These are phyloP conservation scores for Apiospora koreana DNA, from an alignment of 2,329 filamentous ascomycete species.

Conservation along the genomic window DNA sequence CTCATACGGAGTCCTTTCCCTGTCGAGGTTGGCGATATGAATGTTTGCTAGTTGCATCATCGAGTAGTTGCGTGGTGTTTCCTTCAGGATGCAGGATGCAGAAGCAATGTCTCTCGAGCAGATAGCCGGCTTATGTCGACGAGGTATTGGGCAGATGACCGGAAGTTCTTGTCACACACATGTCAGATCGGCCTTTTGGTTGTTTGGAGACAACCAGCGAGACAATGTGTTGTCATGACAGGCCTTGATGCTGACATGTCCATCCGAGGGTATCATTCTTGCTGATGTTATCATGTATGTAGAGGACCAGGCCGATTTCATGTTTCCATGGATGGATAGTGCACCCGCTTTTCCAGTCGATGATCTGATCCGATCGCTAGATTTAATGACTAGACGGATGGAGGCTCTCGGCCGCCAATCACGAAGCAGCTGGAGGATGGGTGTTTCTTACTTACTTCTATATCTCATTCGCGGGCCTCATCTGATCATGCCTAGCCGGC, in stretches of 20 bases:
- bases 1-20: not conserved
- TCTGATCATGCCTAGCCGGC: not conserved
- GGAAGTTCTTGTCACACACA: constrained; percentile 5
- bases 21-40: not conserved
- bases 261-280: constrained; percentile 1
- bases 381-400: not conserved
- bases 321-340: not conserved
- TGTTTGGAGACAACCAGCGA: not conserved
- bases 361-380: constrained; percentile 1
- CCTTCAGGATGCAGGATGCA: not conserved
- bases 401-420: constrained; percentile 4
- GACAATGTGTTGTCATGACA: not conserved
- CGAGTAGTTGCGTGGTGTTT: not conserved
- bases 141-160: constrained; percentile 2
- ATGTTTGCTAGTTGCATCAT: constrained; percentile 1
- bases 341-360: not conserved
- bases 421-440: not conserved
- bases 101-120: not conserved
- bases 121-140: constrained; percentile 4
- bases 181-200: constrained; percentile 1
- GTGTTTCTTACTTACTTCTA: not conserved
- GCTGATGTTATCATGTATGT: constrained; percentile 2
- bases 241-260: not conserved
- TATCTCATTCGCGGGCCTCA: not conserved
- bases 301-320: not conserved